A percentile compares a stretch with the other conserved stretches of the same genome.
These are phyloP conservation scores for Tylopilus plumbeoviolaceoides DNA, from an alignment of 768 basidiomycete genomes.

Conservation along the genomic window DNA sequence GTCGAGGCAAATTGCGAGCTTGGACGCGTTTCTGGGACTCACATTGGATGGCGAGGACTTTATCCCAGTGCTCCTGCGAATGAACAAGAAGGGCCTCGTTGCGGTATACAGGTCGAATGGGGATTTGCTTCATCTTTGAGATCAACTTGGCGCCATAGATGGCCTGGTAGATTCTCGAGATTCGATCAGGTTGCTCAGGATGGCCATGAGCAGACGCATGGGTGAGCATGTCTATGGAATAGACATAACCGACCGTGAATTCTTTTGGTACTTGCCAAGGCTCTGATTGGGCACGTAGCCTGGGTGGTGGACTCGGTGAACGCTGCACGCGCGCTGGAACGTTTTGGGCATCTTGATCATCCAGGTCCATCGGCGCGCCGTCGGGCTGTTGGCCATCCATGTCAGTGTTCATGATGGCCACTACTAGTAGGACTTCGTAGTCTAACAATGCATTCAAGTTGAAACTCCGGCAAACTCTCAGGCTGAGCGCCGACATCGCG, in stretches of 20 bases:
- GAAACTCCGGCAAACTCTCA: constrained; percentile 17
- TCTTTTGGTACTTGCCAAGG: constrained; percentile 24
- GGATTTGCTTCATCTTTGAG: constrained; percentile 71
- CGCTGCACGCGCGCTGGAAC: constrained; percentile 5
- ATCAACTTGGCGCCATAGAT: constrained; percentile 59
- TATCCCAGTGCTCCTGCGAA: constrained; percentile 87
- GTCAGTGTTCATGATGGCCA: constrained; percentile 4
- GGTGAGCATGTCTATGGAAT: constrained; percentile 79
- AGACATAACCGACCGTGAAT: constrained; percentile 75
- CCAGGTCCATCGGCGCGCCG: constrained; percentile 28
- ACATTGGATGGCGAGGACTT: constrained; percentile 81
- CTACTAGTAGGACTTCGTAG: too few species aligned
- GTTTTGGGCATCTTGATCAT: constrained; percentile 13
- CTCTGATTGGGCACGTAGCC: constrained; percentile 28
- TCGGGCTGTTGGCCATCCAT: constrained; percentile 19
- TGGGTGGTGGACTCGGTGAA: constrained; percentile 18
- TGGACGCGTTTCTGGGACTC: constrained; percentile 31
- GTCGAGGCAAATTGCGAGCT: constrained; percentile 3
- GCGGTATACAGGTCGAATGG: constrained; percentile 66
- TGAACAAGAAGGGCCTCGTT: constrained; percentile 89
- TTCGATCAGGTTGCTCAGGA: constrained; percentile 76
- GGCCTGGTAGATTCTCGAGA: constrained; percentile 66
- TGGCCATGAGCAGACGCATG: constrained; percentile 70
- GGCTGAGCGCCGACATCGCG: neutral
- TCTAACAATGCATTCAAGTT: neutral